phyloP scores from a whole-genome alignment of 768 basidiomycete species.

The Mycena olivaceomarginata region DNA sequence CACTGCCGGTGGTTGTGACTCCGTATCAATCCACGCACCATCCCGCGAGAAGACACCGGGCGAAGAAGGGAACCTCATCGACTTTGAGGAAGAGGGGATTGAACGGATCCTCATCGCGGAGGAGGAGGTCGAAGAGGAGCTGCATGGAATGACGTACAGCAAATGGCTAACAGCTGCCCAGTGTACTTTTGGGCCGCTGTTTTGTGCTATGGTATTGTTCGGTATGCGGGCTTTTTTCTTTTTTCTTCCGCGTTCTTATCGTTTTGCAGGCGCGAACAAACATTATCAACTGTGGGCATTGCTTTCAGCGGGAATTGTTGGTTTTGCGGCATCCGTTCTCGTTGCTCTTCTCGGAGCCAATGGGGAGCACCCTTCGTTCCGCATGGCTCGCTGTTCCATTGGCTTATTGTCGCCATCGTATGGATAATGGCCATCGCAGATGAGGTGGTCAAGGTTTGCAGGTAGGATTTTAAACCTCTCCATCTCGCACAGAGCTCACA shows the following conservation, averaged over 20 bases:
- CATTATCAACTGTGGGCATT: slow-evolving; percentile 69
- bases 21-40: slow-evolving; percentile 62
- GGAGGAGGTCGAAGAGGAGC: slow-evolving; percentile 81
- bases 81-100: slow-evolving; percentile 86
- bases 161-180: slow-evolving; percentile 93
- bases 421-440: slow-evolving; percentile 99
- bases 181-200: slow-evolving; percentile 88
- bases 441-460: slow-evolving; percentile 95
- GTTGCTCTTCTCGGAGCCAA: slow-evolving; percentile 77
- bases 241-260: slow-evolving; percentile 28
- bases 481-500: slow-evolving; percentile 6
- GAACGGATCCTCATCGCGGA: slow-evolving; percentile 84
- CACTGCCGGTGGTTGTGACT: slow-evolving; percentile 91
- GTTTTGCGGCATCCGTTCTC: slow-evolving; percentile 70
- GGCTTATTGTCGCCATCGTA: slow-evolving; percentile 92
- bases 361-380: slow-evolving; percentile 73
- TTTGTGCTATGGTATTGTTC: slow-evolving; percentile 85
- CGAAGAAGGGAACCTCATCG: slow-evolving; percentile 70
- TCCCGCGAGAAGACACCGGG: slow-evolving; percentile 63
- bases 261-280: slow-evolving; percentile 64
- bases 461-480: slow-evolving; percentile 64
- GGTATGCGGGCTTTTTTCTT: slow-evolving; percentile 68
- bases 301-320: slow-evolving; percentile 72
- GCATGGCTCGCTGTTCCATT: slow-evolving; percentile 88
- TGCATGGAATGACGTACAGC: slow-evolving; percentile 80